A percentile compares a stretch with the other conserved stretches of the same genome.
phyloP scores from a whole-genome alignment of 2,329 filamentous ascomycete genomes.

The Allantophomopsis lycopodina region DNA sequence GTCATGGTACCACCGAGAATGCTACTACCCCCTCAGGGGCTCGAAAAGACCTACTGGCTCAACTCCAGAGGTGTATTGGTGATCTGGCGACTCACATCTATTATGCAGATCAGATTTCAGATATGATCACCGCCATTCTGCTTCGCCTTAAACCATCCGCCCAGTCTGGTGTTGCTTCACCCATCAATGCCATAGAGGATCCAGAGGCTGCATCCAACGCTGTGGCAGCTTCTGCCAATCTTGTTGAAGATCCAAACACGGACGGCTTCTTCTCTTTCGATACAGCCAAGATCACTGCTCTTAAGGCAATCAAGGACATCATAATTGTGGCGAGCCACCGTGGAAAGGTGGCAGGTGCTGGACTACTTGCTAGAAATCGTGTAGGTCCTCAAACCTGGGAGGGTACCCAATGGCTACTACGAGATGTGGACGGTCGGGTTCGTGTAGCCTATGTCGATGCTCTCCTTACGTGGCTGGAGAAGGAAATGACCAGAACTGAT shows the following conservation, averaged over 20 bases:
- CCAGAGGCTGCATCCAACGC: conserved; percentile 28
- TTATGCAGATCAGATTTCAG: conserved; percentile 89
- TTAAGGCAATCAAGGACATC: conserved; percentile 72
- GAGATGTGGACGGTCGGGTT: conserved; percentile 65
- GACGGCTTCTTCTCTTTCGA: conserved; percentile 50
- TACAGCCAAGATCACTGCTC: conserved; percentile 48
- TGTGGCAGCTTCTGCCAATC: conserved; percentile 29
- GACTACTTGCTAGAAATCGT: conserved; percentile 54
- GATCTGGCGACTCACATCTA: conserved; percentile 89
- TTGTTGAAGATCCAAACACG: conserved; percentile 35
- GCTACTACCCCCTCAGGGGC: conserved; percentile 32
- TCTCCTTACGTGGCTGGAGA: conserved; percentile 68
- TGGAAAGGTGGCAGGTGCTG: conserved; percentile 41
- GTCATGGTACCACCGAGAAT: conserved; percentile 18
- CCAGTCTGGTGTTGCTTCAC: conserved; percentile 25
- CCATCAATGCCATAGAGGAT: conserved; percentile 28
- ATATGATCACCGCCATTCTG: conserved; percentile 80
- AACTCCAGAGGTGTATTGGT: conserved; percentile 75
- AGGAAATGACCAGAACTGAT: conserved; percentile 61
- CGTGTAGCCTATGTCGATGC: conserved; percentile 78
- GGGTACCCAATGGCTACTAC: conserved; percentile 85
- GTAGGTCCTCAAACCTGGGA: conserved; percentile 84
- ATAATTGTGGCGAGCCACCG: conserved; percentile 66
- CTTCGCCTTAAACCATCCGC: conserved; percentile 57
- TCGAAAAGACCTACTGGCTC: conserved; percentile 50